Conservation (phyloP, 2,329 filamentous ascomycete genomes). For the Parastagonospora avenae region DNA sequence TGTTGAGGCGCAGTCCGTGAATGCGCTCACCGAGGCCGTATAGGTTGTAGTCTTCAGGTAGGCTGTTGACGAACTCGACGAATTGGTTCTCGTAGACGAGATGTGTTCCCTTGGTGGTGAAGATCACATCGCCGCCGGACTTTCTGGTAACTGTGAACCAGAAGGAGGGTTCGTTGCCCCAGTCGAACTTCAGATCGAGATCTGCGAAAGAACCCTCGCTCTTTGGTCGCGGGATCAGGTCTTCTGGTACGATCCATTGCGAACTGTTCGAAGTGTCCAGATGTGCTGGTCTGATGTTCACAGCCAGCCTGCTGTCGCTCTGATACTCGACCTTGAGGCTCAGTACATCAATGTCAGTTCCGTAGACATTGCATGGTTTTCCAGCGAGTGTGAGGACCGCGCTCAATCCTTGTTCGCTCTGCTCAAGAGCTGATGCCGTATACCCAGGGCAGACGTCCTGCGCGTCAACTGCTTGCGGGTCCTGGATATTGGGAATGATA, state of each 20-base stretch:
- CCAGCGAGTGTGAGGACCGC: conserved; percentile 61
- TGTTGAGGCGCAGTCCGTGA: conserved; percentile 71
- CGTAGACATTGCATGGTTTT: conserved; percentile 72
- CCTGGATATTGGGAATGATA: conserved; percentile 65
- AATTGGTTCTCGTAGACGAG: conserved; percentile 80
- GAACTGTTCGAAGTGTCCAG: conserved; percentile 66
- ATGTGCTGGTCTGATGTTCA: conserved; percentile 72
- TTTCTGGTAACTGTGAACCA: conserved; percentile 61
- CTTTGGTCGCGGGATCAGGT: conserved; percentile 63
- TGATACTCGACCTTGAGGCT: conserved; percentile 72
- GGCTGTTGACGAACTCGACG: conserved; percentile 69
- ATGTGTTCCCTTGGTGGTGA: conserved; percentile 66
- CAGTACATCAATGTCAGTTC: conserved; percentile 72
- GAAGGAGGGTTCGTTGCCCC: conserved; percentile 63
- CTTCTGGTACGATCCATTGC: conserved; percentile 70
- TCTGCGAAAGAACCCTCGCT: conserved; percentile 47
- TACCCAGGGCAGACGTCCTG: conserved; percentile 69
- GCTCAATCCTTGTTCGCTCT: conserved; percentile 55
- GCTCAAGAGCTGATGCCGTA: conserved; percentile 56
- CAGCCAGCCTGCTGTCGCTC: conserved; percentile 66
- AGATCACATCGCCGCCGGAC: conserved; percentile 69
- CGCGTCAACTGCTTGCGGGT: conserved; percentile 66
- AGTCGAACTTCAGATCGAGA: conserved; percentile 56
- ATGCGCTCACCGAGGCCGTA: conserved; percentile 78
- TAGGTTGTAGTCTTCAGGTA: conserved; percentile 75